Conservation (phyloP, 352 stramenopile species). For the Peronospora tabacina region DNA sequence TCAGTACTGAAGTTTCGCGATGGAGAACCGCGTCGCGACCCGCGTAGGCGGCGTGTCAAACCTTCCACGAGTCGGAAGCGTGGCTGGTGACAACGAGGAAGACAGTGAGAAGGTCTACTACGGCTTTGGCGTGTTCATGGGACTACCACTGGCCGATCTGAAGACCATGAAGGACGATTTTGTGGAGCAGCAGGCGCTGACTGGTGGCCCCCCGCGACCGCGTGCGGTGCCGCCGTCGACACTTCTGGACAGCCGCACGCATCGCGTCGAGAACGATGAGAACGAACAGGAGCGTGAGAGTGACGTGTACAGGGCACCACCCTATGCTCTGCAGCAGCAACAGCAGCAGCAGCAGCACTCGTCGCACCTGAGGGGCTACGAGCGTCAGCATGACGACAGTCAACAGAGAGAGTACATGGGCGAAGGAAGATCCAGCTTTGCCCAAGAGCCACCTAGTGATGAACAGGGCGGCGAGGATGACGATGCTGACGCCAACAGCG, state of each 20-base stretch:
- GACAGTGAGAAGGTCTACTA: constrained; percentile 86
- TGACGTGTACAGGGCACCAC: constrained; percentile 13
- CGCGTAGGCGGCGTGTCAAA: constrained; percentile 14
- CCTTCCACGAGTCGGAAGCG: constrained; percentile 17
- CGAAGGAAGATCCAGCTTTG: constrained; percentile 12
- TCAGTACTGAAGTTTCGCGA: neutral
- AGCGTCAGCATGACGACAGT: constrained; percentile 9
- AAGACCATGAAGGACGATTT: constrained; percentile 82
- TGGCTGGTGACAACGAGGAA: constrained; percentile 52
- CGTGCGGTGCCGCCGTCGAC: constrained; percentile 10
- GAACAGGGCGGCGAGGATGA: constrained; percentile 19
- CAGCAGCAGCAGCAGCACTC: constrained; percentile 21
- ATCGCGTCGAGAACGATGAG: constrained; percentile 23
- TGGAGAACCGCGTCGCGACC: constrained; percentile 40
- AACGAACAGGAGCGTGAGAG: constrained; percentile 19
- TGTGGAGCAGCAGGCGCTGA: constrained; percentile 48
- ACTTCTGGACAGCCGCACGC: constrained; percentile 10
- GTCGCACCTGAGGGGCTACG: constrained; percentile 14
- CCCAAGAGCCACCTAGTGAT: constrained; percentile 6
- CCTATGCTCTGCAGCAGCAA: constrained; percentile 13
- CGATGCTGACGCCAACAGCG: constrained; percentile 28
- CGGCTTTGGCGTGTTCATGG: constrained; percentile 86
- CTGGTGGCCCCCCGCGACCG: constrained; percentile 8
- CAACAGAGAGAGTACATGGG: constrained; percentile 15
- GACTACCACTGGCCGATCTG: constrained; percentile 69